These are phyloP conservation scores for Copromyces sp. DNA, from an alignment of 495 filamentous ascomycete genomes.

Conservation along the genomic window DNA sequence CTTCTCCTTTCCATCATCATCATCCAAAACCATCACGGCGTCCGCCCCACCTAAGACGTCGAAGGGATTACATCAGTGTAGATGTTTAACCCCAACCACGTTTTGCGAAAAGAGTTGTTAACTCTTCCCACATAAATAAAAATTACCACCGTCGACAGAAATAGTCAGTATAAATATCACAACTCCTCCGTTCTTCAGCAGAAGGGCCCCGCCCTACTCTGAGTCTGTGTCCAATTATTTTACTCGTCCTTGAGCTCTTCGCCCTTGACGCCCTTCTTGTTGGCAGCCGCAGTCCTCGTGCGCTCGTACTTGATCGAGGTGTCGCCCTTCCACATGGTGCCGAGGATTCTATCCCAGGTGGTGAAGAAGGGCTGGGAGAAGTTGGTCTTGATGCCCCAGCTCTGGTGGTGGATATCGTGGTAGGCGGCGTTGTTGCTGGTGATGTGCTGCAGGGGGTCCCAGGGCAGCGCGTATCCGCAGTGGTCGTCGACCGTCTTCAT, in stretches of 20 bases:
- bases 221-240: not conserved
- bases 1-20: not conserved
- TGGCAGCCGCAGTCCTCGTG: constrained; percentile 25
- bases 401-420: constrained; percentile 97
- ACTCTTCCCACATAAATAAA: not conserved
- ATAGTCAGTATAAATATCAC: not conserved
- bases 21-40: not conserved
- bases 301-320: constrained; percentile 31
- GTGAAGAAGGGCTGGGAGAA: constrained; percentile 78
- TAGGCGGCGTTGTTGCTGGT: constrained; percentile 91
- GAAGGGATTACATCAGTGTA: not conserved
- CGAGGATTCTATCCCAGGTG: constrained; percentile 66
- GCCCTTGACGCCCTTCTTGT: constrained; percentile 23
- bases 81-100: not conserved
- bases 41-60: not conserved
- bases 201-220: not conserved
- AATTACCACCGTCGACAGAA: not conserved
- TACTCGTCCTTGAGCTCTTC: constrained; percentile 9
- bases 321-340: constrained; percentile 64
- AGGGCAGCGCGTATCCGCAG: constrained; percentile 90
- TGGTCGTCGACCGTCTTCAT: constrained; percentile 98
- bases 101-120: not conserved
- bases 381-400: constrained; percentile 90
- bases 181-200: not conserved
- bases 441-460: constrained; percentile 83